phyloP scores from a whole-genome alignment of 2,329 filamentous ascomycete genomes.

The Aureobasidium lini region DNA sequence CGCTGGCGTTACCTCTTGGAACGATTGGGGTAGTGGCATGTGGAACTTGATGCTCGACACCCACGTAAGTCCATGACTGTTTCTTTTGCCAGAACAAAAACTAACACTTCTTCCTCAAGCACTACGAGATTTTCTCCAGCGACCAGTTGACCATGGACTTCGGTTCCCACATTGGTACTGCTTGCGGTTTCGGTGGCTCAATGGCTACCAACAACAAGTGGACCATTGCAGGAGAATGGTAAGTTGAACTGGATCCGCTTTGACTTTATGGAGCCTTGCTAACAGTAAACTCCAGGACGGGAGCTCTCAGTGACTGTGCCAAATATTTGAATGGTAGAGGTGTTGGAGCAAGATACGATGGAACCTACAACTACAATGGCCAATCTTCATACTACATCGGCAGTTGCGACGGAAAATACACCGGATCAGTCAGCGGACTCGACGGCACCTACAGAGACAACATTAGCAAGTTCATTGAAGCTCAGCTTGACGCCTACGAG shows the following conservation, averaged over 20 bases:
- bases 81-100: background rate
- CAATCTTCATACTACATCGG: conserved; percentile 33
- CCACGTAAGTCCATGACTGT: background rate
- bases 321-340: conserved; percentile 42
- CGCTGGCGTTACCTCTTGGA: conserved; percentile 37
- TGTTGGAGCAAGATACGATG: conserved; percentile 38
- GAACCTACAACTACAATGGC: conserved; percentile 28
- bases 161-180: conserved; percentile 33
- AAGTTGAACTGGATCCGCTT: conserved; percentile 26
- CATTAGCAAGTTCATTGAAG: conserved; percentile 38
- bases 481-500: conserved; percentile 42
- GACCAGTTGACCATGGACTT: conserved; percentile 31
- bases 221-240: conserved; percentile 43
- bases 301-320: conserved; percentile 37
- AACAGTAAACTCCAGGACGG: background rate
- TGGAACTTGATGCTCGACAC: conserved; percentile 39
- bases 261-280: background rate
- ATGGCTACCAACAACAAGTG: conserved; percentile 41
- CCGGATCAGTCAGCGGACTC: conserved; percentile 35
- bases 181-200: conserved; percentile 37
- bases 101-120: conserved; percentile 23
- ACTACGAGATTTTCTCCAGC: conserved; percentile 41
- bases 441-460: conserved; percentile 36
- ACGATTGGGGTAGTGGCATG: conserved; percentile 38
- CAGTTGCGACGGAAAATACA: conserved; percentile 38